Base-by-base conservation (phyloP, 129 eudicot genomes). In the Dittrichia graveolens region DNA sequence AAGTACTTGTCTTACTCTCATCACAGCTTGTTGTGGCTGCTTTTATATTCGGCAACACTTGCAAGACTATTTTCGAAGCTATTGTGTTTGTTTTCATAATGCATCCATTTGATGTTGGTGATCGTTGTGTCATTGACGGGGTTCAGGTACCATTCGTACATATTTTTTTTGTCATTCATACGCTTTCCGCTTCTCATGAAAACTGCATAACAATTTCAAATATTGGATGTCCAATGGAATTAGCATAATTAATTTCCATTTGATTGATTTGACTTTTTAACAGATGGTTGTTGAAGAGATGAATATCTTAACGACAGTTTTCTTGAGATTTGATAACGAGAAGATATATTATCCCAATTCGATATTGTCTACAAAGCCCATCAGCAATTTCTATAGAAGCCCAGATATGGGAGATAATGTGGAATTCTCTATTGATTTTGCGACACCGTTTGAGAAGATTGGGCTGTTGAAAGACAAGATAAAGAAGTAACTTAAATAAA, bases 51-150 rank as follows among this genome's bases (percentile, higher is more conserved):
- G 98, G 98, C 5, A 89, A 90, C 80, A 93, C 98, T 53, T 87
- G 95, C 95, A 90, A 85, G 82, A 90, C 95, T 48, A 83, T 85
- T 35, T 93, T 93, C 74, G 98, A 93, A 84, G 96, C 96, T 15
- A 90, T 93, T 47, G 82, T 93, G 55, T 93, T 93, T 58, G 98
- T 90, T 9, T 93, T 93, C 65, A 80, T 90, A 37, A 93, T 93
- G 98, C 98, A 93, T 80, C 98, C 96, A 1, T 93, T 93, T 76
- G 98, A 93, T 69, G 98, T 93, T 46, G 95, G 98, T 42, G 98
- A 93, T 61, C 95, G 96, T 39, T 93, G 98, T 61, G 88, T 86
- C 46, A 74, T 93, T 75, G 95, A 93, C 37, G 95, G 95, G 55
- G 80, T 81, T 73, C 92, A 87, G 96, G 91, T 85, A 82, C 62